Percentiles rank a stretch among this genome's conserved stretches.
Conservation (phyloP, 768 basidiomycete species). For the Boletus vermiculosoides region DNA sequence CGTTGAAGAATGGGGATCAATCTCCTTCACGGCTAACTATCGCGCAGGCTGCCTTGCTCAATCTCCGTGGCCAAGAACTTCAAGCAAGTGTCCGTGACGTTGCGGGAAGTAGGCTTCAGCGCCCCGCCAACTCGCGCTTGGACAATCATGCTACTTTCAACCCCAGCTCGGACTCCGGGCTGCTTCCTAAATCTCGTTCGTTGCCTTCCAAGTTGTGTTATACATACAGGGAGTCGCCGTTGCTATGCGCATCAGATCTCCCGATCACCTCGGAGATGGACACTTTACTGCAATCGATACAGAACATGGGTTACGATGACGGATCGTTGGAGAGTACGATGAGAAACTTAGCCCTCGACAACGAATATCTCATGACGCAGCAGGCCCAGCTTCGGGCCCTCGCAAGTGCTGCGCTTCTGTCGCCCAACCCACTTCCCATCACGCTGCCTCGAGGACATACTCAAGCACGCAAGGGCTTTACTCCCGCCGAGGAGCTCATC, state of each 20-base stretch:
- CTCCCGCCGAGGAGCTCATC: constrained; percentile 65
- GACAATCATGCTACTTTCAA: constrained; percentile 5
- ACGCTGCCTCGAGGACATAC: constrained; percentile 25
- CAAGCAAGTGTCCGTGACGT: constrained; percentile 20
- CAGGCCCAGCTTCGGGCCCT: constrained; percentile 26
- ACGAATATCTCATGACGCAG: constrained; percentile 17
- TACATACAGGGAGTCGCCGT: constrained; percentile 16
- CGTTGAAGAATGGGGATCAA: constrained; percentile 56
- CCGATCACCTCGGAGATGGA: constrained; percentile 40
- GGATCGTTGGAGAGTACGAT: constrained; percentile 12
- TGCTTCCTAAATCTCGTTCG: constrained; percentile 19
- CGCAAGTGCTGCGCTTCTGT: constrained; percentile 16
- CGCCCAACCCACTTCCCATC: constrained; percentile 9
- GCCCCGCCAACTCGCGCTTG: constrained; percentile 1
- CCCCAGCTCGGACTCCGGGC: background rate
- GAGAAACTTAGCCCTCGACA: constrained; percentile 13
- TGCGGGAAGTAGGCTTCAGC: constrained; percentile 10
- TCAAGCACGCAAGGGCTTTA: constrained; percentile 56
- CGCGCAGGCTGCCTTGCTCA: constrained; percentile 74
- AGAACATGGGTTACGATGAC: constrained; percentile 22
- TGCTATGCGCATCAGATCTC: constrained; percentile 13
- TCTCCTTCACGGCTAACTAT: constrained; percentile 69
- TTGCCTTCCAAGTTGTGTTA: constrained; percentile 23
- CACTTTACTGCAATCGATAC: constrained; percentile 37
- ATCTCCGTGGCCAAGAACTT: constrained; percentile 65